A percentile compares a stretch with the other conserved stretches of the same genome.
phyloP scores from a whole-genome alignment of 441 rosid species.

The Rhodomyrtus psidioides region DNA sequence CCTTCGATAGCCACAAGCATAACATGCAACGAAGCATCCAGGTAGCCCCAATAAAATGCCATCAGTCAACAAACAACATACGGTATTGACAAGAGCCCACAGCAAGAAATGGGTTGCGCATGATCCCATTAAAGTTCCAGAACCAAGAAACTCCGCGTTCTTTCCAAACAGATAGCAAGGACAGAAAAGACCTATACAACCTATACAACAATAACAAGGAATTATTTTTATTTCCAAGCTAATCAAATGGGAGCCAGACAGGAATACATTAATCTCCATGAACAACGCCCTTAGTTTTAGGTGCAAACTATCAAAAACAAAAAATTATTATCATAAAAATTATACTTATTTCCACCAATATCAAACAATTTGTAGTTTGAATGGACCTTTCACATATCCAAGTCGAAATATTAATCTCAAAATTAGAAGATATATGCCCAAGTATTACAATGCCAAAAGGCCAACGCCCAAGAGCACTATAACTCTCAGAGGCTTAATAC shows the following conservation, averaged over 20 bases:
- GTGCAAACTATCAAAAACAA: not conserved
- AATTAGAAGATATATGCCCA: too few relatives aligned
- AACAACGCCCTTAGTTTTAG: not conserved
- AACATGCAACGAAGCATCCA: slow-evolving; percentile 80
- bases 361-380: not conserved
- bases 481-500: not conserved
- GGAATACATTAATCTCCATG: not conserved
- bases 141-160: too few relatives aligned
- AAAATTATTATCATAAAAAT: not conserved
- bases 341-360: not conserved
- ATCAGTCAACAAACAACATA: too few relatives aligned
- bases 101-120: too few relatives aligned
- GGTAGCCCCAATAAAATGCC: slow-evolving; percentile 73
- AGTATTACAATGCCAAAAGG: too few relatives aligned
- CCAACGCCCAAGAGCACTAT: too few relatives aligned
- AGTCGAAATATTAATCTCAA: too few relatives aligned
- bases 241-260: not conserved
- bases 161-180: too few relatives aligned
- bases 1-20: slow-evolving; percentile 85
- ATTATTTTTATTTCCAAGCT: not conserved
- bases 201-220: not conserved
- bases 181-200: too few relatives aligned
- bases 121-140: too few relatives aligned
- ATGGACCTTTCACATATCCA: not conserved
- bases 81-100: too few relatives aligned